Base-by-base conservation (phyloP, 2,329 filamentous ascomycete species). In the Aspergillus sp. region DNA sequence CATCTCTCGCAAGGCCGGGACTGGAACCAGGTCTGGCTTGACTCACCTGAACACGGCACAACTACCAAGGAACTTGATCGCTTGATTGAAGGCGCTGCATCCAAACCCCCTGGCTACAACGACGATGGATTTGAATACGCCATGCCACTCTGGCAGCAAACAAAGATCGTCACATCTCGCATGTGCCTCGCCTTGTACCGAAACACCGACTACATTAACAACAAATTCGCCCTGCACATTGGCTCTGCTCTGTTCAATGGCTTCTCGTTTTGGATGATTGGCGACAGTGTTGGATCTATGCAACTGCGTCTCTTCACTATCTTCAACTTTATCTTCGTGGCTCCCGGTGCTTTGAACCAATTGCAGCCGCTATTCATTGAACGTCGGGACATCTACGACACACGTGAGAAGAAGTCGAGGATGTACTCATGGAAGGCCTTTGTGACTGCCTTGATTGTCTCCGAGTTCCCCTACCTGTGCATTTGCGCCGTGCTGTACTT, bases 361-460 rank as follows among this genome's bases (percentile, higher is more conserved):
- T 68, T 88, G 35, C 82, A 85, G 0, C 81, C 85, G 0, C 82
- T 83, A 6, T 77, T 89, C 47, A 78, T 90, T 52, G 87, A 88
- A 56, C 76, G 73, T 54, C 78, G 85, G 59, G 76, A 77, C 0
- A 71, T 90, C 6, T 90, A 84, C 76, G 77, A 85, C 7, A 49
- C 59, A 0, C 76, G 86, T 27, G 86, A 90, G 59, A 76, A 83
- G 7, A 85, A 85, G 3, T 83, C 79, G 0, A 76, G 83, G 27
- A 87, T 88, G 51, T 90, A 90, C 64, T 81, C 81, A 27, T 88
- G 85, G 81, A 66, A 81, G n/a, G 82, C 85, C 0, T 89, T 89
- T 58, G 78, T 77, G 45, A 84, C 83, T 0, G 83, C 83, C 0
- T 79, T 85, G 46, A 73, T 88, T 5, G 68, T 88, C 2, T 78